phyloP scores from a whole-genome alignment of 208 protist genomes.

The Angomonas deanei region DNA sequence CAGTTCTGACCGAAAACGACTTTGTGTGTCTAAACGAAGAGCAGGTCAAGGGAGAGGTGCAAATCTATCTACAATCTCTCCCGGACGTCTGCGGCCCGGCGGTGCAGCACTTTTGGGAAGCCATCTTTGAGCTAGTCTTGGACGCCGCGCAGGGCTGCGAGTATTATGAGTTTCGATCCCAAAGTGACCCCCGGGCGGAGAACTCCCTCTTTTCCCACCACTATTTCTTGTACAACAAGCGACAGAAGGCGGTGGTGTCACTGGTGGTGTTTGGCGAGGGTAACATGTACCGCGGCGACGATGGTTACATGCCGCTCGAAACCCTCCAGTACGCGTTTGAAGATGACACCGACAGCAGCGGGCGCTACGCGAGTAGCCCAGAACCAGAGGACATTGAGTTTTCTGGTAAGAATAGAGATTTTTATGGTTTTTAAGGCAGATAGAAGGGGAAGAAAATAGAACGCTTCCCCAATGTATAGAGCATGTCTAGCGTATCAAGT shows the following conservation, averaged over 20 bases:
- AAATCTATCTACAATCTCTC: conserved; percentile 32
- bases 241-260: conserved; percentile 49
- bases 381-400: conserved; percentile 29
- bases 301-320: conserved; percentile 19
- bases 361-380: conserved; percentile 17
- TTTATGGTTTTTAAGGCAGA: conserved; percentile 42
- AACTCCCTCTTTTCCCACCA: conserved; percentile 51
- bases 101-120: conserved; percentile 54
- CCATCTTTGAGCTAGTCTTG: conserved; percentile 35
- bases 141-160: conserved; percentile 50
- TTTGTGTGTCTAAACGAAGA: conserved; percentile 48
- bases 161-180: conserved; percentile 64
- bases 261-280: conserved; percentile 56
- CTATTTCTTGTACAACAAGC: conserved; percentile 69
- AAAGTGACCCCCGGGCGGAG: conserved; percentile 56
- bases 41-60: conserved; percentile 38
- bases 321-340: conserved; percentile 4
- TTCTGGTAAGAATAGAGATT: conserved; percentile 52
- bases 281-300: conserved; percentile 61
- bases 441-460: too few species aligned
- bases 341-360: conserved; percentile 18
- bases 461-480: neutral
- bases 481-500: neutral
- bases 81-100: conserved; percentile 41
- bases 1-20: conserved; percentile 54